These are phyloP conservation scores for Rutstroemia sp. DNA, from an alignment of 2,329 filamentous ascomycete genomes.

Conservation along the genomic window DNA sequence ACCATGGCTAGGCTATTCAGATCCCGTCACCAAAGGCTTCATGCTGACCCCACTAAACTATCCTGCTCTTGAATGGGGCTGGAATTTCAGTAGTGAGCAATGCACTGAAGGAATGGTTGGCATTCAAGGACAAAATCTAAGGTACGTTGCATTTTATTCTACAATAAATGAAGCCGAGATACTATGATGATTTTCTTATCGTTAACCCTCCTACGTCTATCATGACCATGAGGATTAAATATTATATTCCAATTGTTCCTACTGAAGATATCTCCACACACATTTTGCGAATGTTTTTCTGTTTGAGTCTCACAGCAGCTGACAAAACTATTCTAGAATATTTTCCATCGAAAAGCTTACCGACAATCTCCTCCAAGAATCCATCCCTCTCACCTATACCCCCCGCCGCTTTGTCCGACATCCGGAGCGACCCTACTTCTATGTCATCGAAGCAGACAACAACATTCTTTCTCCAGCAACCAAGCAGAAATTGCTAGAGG, in stretches of 20 bases:
- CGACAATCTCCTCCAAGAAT: slow-evolving; percentile 79
- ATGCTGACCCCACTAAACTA: slow-evolving; percentile 91
- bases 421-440: slow-evolving; percentile 82
- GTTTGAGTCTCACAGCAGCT: slow-evolving; percentile 5
- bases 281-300: background rate
- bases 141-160: slow-evolving; percentile 48
- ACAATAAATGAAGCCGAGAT: slow-evolving; percentile 11
- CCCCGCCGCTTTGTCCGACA: slow-evolving; percentile 83
- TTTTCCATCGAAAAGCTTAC: slow-evolving; percentile 84
- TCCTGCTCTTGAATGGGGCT: slow-evolving; percentile 81
- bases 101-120: slow-evolving; percentile 91
- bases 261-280: slow-evolving; percentile 54
- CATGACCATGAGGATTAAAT: slow-evolving; percentile 44
- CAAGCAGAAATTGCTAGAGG: slow-evolving; percentile 63
- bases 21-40: slow-evolving; percentile 78
- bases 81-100: slow-evolving; percentile 94
- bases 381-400: slow-evolving; percentile 81
- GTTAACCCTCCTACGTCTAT: slow-evolving; percentile 30
- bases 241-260: slow-evolving; percentile 90
- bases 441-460: slow-evolving; percentile 89
- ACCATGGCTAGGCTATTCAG: slow-evolving; percentile 93
- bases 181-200: slow-evolving; percentile 38
- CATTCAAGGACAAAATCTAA: slow-evolving; percentile 79
- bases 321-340: slow-evolving; percentile 52
- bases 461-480: slow-evolving; percentile 81